phyloP scores from a whole-genome alignment of 345 rosid genomes.

The Murraya koenigii region DNA sequence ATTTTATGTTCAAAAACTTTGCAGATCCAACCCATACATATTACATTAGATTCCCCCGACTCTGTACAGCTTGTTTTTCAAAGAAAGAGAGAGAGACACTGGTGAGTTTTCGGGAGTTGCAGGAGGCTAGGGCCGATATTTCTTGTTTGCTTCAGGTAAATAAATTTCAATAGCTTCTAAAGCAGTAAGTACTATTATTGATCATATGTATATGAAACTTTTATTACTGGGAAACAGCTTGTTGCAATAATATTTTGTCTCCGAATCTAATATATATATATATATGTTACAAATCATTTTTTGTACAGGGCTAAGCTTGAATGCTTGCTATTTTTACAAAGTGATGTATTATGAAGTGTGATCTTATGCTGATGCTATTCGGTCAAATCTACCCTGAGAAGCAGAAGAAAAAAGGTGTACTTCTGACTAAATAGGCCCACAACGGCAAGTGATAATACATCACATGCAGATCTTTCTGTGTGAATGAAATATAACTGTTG shows the following conservation, averaged over 20 bases:
- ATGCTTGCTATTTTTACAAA: slow-evolving; percentile 4
- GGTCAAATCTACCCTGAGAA: slow-evolving; percentile 37
- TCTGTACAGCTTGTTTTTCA: slow-evolving; percentile 42
- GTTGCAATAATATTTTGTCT: background rate
- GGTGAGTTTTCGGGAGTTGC: slow-evolving; percentile 21
- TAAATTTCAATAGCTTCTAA: background rate
- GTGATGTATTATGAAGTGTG: slow-evolving; percentile 10
- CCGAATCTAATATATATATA: background rate
- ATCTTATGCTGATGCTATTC: slow-evolving; percentile 5
- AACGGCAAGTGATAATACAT: slow-evolving; percentile 44
- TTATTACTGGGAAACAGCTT: no score
- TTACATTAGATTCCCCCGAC: slow-evolving; percentile 51
- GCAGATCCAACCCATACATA: slow-evolving; percentile 64
- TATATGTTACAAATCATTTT: no score
- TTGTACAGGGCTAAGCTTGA: slow-evolving; percentile 9
- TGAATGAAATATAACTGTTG: slow-evolving; percentile 49
- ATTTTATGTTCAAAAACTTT: slow-evolving; percentile 32
- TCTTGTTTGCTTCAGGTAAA: slow-evolving; percentile 19
- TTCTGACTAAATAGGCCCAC: slow-evolving; percentile 49
- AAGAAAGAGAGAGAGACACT: slow-evolving; percentile 19
- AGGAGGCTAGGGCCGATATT: slow-evolving; percentile 13
- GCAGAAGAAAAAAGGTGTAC: slow-evolving; percentile 26
- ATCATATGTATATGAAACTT: background rate
- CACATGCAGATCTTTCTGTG: slow-evolving; percentile 62
- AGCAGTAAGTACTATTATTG: background rate